Base-by-base conservation (phyloP, 805 yeast genomes). In the Yarrowia sp. region DNA sequence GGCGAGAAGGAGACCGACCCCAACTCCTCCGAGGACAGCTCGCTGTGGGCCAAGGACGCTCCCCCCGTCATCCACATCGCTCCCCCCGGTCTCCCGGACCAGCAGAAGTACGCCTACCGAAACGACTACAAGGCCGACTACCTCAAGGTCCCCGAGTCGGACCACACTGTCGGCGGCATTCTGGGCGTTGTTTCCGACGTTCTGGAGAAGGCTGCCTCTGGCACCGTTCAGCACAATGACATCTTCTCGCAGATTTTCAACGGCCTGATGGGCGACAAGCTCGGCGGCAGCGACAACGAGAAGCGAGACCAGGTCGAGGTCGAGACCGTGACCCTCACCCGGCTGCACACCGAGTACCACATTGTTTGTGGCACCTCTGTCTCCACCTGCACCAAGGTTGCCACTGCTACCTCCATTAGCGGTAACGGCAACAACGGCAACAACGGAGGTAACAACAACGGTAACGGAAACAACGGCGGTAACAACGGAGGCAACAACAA, bases 81-180 rank as follows among this genome's bases (percentile, higher is more conserved):
- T 15, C 30, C 64, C 5, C 66, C 66, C 24, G 66, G 66, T 36
- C 55, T 61, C 17, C 66, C 38, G 2, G 66, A 61, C 55, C 66
- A 58, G 50, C 19, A 50, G 53, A 9, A 42, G 24, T 61, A 61
- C 66, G 43, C 53, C 46, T 61, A 61, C 66, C 66, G 66, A 61
- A 61, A 61, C 55, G 66, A 61, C 34, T 61, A 61, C 66, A 61
- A 61, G 55, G 55, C 55, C 53, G 66, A 61, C 43, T 61, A 9
- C 36, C 44, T 61, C 38, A 19, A 44, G 44, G 55, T 61, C 14
- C 66, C 66, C 46, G 66, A 47, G 13, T 61, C 66, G 2, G 66
- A 61, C 53, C 53, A 46, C 55, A 61, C 66, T 15, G 55, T 61
- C 15, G 66, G 66, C 34, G 55, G 55, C n/a, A 58, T 58, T 9